Percentiles rank a stretch among this genome's conserved stretches.
Conservation (phyloP, 345 rosid genomes). For the Citrus reticulata region DNA sequence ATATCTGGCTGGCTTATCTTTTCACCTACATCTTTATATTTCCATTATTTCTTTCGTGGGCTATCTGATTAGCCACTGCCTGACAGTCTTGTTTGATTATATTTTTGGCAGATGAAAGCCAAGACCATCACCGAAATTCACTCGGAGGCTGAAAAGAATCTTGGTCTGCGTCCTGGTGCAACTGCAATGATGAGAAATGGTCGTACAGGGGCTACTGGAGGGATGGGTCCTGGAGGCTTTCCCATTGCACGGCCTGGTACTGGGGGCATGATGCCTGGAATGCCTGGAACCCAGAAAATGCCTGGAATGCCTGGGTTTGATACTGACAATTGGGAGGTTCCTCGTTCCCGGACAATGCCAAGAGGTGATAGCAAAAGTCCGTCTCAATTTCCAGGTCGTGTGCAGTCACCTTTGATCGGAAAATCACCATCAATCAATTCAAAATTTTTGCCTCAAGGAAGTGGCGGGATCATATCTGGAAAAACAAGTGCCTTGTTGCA, state of each 20-base stretch:
- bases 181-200: conserved; percentile 64
- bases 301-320: conserved; percentile 66
- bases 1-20: not conserved
- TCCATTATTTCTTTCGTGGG: not conserved
- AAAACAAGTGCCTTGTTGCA: conserved; percentile 36
- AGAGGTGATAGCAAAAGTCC: conserved; percentile 40
- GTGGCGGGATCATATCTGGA: conserved; percentile 27
- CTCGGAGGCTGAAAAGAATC: conserved; percentile 85
- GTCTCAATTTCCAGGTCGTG: conserved; percentile 32
- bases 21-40: not conserved
- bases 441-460: conserved; percentile 31
- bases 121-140: conserved; percentile 88
- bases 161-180: conserved; percentile 88
- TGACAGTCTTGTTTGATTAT: not conserved
- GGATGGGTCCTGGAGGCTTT: conserved; percentile 34
- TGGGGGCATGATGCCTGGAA: conserved; percentile 79
- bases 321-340: conserved; percentile 58
- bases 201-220: conserved; percentile 34
- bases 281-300: conserved; percentile 68
- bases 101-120: conserved; percentile 63
- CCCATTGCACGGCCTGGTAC: conserved; percentile 49
- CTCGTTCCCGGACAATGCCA: conserved; percentile 48
- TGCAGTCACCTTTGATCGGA: conserved; percentile 27
- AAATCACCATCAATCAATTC: conserved; percentile 37
- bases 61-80: not conserved